Conservation (phyloP, 495 filamentous ascomycete genomes). For the Cercophora samala region DNA sequence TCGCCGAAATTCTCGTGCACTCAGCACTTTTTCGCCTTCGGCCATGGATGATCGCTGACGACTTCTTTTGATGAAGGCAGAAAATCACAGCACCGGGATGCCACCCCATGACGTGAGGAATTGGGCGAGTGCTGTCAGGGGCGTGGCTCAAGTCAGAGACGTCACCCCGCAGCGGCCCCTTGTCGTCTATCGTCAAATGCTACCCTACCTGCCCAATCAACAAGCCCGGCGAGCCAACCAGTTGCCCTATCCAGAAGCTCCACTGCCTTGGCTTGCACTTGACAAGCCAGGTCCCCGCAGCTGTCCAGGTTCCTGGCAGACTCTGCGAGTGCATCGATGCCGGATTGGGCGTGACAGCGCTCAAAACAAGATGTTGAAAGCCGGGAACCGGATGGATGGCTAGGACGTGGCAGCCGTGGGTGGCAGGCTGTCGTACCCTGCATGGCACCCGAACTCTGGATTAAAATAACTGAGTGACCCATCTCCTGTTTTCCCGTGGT, state of each 20-base stretch:
- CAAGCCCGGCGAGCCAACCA: neutral
- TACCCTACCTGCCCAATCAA: neutral
- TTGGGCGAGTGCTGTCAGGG: neutral
- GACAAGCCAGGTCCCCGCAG: neutral
- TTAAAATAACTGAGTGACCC: neutral
- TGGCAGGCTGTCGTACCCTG: neutral
- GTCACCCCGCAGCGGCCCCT: conserved; percentile 9
- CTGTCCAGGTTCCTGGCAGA: conserved; percentile 2
- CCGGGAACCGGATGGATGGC: conserved; percentile 2
- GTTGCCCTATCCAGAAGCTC: neutral
- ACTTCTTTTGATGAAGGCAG: neutral
- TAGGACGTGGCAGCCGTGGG: neutral
- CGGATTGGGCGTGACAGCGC: conserved; percentile 1
- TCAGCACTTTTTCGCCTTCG: neutral
- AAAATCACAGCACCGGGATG: neutral
- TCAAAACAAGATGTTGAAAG: conserved; percentile 1
- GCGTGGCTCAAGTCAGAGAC: conserved; percentile 6
- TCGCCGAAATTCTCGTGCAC: neutral
- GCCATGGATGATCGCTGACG: neutral
- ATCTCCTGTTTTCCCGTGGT: neutral
- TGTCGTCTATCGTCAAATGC: neutral
- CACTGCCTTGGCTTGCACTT: neutral
- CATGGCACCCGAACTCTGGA: neutral
- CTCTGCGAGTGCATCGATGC: neutral
- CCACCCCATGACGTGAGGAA: neutral